Evolutionary conservation across 768 basidiomycete genomes (phyloP).

Genomic region (Tulasnella sp.): DNA sequence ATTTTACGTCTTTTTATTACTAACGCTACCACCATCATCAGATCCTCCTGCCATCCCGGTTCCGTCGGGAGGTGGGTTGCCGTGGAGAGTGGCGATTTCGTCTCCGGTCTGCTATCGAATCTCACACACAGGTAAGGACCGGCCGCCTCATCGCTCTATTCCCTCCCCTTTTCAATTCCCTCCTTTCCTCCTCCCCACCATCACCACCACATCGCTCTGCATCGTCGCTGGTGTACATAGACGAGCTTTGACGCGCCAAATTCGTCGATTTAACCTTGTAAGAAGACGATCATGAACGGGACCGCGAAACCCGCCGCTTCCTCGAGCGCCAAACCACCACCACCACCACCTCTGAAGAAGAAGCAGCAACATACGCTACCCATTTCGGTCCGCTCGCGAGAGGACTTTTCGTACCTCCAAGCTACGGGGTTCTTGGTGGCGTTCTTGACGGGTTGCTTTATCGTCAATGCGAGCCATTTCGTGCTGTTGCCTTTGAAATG

Average conservation of each 20-base stretch:
- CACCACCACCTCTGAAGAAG: not conserved
- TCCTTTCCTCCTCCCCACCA: no score
- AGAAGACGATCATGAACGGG: not conserved
- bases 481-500: constrained; percentile 49
- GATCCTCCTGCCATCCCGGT: not conserved
- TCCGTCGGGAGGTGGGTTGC: not conserved
- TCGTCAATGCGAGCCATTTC: constrained; percentile 68
- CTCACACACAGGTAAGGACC: not conserved
- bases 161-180: not conserved
- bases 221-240: not conserved
- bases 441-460: constrained; percentile 57
- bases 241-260: not conserved
- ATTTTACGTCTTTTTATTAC: not conserved
- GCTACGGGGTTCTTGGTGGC: constrained; percentile 30
- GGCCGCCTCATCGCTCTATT: not conserved
- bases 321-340: not conserved
- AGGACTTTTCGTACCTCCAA: constrained; percentile 1
- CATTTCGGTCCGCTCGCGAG: not conserved
- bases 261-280: no score
- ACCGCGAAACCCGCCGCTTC: not conserved
- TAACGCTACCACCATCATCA: not conserved
- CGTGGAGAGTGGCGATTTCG: not conserved
- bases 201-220: not conserved
- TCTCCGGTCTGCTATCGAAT: not conserved
- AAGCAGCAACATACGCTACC: not conserved